These are phyloP conservation scores for Protea cynaroides DNA, from an alignment of 164 flowering plant species.

Conservation along the genomic window DNA sequence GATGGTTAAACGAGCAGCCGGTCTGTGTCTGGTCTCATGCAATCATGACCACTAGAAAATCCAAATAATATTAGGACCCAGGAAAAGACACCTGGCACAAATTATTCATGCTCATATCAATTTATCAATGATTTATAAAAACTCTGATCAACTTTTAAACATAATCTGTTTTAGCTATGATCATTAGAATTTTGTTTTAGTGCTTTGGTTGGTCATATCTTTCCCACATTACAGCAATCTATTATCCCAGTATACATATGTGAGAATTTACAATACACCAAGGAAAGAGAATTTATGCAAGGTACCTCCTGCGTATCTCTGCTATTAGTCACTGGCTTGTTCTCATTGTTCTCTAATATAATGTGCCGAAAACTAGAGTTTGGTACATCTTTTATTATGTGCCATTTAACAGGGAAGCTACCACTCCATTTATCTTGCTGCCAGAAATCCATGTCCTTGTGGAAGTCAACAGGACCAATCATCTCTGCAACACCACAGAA, in stretches of 20 bases:
- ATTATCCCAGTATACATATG: not conserved
- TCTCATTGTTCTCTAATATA: slow-evolving; percentile 81
- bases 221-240: not conserved
- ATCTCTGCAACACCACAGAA: slow-evolving; percentile 97
- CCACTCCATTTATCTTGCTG: slow-evolving; percentile 98
- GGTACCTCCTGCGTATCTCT: slow-evolving; percentile 92
- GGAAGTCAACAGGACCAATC: slow-evolving; percentile 74
- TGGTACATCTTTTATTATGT: slow-evolving; percentile 80
- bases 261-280: not conserved
- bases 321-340: slow-evolving; percentile 94
- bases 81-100: no score
- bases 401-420: slow-evolving; percentile 92
- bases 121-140: no score
- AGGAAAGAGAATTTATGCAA: not conserved
- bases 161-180: not conserved
- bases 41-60: no score
- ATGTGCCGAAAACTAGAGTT: slow-evolving; percentile 72
- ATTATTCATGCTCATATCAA: not conserved
- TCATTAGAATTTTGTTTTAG: not conserved
- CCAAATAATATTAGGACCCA: no score
- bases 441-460: slow-evolving; percentile 89
- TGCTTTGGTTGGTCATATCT: no score
- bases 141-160: not conserved
- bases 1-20: no score
- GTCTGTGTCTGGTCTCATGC: no score